Percentiles rank a stretch among this genome's conserved stretches.
Evolutionary conservation across 129 eudicot species (phyloP).

Genomic region (Ambrosia trifida): DNA sequence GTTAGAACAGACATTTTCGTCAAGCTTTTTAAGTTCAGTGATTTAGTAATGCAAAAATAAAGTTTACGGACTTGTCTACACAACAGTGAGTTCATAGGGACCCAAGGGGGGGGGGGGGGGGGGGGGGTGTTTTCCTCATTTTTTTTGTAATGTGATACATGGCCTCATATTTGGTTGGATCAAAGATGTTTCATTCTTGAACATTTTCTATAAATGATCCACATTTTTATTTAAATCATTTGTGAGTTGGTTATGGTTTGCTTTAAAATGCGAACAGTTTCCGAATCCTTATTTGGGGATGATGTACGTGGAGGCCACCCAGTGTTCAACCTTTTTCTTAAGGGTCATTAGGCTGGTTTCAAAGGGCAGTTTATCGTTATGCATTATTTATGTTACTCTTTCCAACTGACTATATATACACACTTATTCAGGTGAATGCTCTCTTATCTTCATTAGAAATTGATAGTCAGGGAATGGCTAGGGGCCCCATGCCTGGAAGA

Average conservation of each 20-base stretch:
- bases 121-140: no score
- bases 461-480: slow-evolving; percentile 60
- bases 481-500: slow-evolving; percentile 75
- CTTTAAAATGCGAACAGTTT: no score
- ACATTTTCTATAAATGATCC: no score
- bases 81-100: background rate
- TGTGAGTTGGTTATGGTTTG: no score
- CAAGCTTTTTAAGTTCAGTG: background rate
- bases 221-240: no score
- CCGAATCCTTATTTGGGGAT: no score
- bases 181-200: no score
- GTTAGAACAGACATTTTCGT: background rate
- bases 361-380: background rate
- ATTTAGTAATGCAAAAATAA: background rate
- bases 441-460: slow-evolving; percentile 84
- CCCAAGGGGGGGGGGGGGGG: no score
- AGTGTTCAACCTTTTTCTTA: no score
- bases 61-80: background rate
- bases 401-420: background rate
- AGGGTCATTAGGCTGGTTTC: background rate
- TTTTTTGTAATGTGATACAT: no score
- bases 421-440: slow-evolving; percentile 78
- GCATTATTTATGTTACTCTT: background rate
- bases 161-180: no score
- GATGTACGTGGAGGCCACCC: no score